Percentiles rank a stretch among this genome's conserved stretches.
phyloP scores from a whole-genome alignment of 139 green algal species.

The Chlamydomonas sp. region DNA sequence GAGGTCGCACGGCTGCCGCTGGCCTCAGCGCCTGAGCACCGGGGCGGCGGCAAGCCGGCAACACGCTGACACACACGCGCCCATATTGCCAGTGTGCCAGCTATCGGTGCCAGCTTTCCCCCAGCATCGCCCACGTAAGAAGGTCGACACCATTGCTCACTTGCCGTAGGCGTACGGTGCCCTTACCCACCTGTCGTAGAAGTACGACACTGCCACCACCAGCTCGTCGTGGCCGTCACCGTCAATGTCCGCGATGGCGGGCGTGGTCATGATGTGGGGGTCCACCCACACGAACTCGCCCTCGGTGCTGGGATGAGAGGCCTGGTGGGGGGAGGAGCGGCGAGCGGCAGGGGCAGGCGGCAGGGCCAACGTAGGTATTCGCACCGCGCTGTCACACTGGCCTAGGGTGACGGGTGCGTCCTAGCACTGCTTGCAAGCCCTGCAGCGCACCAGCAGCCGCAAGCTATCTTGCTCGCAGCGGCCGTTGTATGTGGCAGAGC shows the following conservation, averaged over 20 bases:
- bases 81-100: neutral
- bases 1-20: too few species aligned
- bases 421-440: too few species aligned
- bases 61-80: too few species aligned
- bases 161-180: too few species aligned
- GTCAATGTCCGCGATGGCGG: slow-evolving; percentile 94
- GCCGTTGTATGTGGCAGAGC: too few species aligned
- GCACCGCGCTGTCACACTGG: neutral
- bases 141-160: too few species aligned
- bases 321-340: neutral
- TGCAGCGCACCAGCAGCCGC: too few species aligned
- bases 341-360: neutral
- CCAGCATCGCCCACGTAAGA: too few species aligned
- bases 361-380: neutral
- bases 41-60: too few species aligned
- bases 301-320: neutral
- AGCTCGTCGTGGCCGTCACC: slow-evolving; percentile 92
- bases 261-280: slow-evolving; percentile 90
- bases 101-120: neutral
- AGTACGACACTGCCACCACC: slow-evolving; percentile 91
- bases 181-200: slow-evolving; percentile 78
- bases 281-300: slow-evolving; percentile 81
- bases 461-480: too few species aligned
- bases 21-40: too few species aligned
- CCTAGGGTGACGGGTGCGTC: neutral